Percentiles rank a stretch among this genome's conserved stretches.
These are phyloP conservation scores for Neurospora hispaniola DNA, from an alignment of 495 filamentous ascomycete genomes.

Conservation along the genomic window DNA sequence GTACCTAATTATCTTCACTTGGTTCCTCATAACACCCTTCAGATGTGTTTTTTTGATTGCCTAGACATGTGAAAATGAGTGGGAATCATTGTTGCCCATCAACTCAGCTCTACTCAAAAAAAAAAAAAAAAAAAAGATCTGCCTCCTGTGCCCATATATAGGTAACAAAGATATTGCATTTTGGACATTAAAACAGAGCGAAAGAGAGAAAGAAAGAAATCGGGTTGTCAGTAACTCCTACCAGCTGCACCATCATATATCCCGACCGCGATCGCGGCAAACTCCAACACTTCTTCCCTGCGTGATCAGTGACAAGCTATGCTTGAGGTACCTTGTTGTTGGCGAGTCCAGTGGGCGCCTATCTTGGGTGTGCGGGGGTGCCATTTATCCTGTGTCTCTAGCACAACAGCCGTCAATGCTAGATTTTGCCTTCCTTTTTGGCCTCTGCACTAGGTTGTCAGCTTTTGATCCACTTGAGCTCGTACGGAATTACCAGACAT, in stretches of 20 bases:
- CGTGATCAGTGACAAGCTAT: background rate
- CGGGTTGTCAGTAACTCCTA: background rate
- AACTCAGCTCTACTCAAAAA: background rate
- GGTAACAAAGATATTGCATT: background rate
- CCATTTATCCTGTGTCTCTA: background rate
- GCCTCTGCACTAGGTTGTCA: slow-evolving; percentile 15
- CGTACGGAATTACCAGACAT: slow-evolving; percentile 6
- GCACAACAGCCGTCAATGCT: background rate
- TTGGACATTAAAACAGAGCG: background rate
- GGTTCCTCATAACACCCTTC: background rate
- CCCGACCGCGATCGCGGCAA: background rate
- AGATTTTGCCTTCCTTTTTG: slow-evolving; percentile 42
- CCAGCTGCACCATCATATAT: background rate
- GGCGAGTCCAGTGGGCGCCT: background rate
- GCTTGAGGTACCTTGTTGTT: background rate
- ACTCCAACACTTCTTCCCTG: background rate
- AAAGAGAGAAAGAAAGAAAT: background rate
- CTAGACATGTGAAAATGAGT: background rate
- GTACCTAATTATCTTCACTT: background rate
- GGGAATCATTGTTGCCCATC: background rate
- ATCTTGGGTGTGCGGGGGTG: background rate
- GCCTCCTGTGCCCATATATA: background rate
- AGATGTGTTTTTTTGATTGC: background rate
- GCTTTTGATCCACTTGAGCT: background rate
- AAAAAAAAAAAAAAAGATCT: background rate